These are phyloP conservation scores for Globisporangium nunn DNA, from an alignment of 352 stramenopile species.

Conservation along the genomic window DNA sequence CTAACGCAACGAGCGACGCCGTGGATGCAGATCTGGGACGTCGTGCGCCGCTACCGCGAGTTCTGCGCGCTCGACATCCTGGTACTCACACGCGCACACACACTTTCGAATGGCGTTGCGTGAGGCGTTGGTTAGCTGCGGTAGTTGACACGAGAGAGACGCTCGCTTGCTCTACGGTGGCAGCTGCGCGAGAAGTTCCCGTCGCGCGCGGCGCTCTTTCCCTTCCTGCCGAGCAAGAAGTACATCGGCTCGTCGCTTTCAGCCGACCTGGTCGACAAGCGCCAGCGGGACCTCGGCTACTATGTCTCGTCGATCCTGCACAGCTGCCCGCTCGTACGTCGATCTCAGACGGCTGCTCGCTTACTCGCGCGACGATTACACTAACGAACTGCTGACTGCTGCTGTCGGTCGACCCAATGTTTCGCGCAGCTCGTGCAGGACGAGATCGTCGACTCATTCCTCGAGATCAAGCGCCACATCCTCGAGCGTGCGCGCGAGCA, in stretches of 20 bases:
- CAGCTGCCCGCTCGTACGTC: conserved; percentile 52
- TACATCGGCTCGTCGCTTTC: conserved; percentile 83
- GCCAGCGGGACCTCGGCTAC: conserved; percentile 79
- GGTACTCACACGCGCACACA: conserved; percentile 22
- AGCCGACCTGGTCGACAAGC: conserved; percentile 82
- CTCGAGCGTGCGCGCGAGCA: conserved; percentile 56
- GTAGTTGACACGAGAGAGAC: not conserved
- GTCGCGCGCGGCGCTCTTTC: conserved; percentile 62
- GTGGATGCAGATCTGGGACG: conserved; percentile 59
- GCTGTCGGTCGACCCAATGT: too few relatives aligned
- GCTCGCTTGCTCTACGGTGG: too few relatives aligned
- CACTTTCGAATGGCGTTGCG: too few relatives aligned
- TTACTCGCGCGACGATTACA: not conserved
- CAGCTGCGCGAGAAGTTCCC: conserved; percentile 83
- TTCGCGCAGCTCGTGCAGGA: conserved; percentile 59
- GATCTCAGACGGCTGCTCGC: too few relatives aligned
- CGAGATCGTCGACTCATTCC: conserved; percentile 84
- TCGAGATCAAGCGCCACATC: conserved; percentile 86
- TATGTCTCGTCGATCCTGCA: conserved; percentile 85
- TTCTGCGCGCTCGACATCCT: conserved; percentile 84
- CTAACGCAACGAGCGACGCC: too few relatives aligned
- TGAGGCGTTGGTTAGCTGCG: not conserved
- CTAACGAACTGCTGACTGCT: not conserved
- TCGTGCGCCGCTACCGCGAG: conserved; percentile 76
- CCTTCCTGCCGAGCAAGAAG: conserved; percentile 80